A percentile compares a stretch with the other conserved stretches of the same genome.
Conservation (phyloP, 305 asterid genomes). For the Ruellia speciosa region DNA sequence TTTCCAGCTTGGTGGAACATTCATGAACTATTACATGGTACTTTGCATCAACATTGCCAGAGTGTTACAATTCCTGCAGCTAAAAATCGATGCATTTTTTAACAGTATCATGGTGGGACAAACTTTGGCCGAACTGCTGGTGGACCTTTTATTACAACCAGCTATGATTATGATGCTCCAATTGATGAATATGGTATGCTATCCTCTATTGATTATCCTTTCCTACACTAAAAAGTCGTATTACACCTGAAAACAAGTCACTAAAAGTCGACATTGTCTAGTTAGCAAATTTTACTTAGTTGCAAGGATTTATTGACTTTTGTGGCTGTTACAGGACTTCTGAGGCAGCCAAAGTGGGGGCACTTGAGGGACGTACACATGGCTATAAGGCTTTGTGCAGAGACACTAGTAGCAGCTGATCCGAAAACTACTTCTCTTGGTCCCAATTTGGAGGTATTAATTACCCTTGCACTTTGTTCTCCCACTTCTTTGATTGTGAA, state of each 20-base stretch:
- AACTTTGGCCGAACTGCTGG: slow-evolving; percentile 87
- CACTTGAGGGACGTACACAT: slow-evolving; percentile 86
- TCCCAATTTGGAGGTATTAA: slow-evolving; percentile 61
- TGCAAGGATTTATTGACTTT: neutral
- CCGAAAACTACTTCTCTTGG: slow-evolving; percentile 75
- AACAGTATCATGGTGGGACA: slow-evolving; percentile 96
- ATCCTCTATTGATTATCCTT: slow-evolving; percentile 5
- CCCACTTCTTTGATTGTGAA: neutral
- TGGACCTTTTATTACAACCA: slow-evolving; percentile 82
- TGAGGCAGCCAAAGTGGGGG: slow-evolving; percentile 90
- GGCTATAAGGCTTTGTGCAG: slow-evolving; percentile 93
- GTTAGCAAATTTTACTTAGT: neutral
- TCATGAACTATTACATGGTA: slow-evolving; percentile 98
- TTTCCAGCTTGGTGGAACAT: slow-evolving; percentile 94
- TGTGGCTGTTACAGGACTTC: slow-evolving; percentile 42
- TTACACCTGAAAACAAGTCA: too few species aligned
- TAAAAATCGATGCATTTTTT: neutral
- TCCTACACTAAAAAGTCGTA: neutral
- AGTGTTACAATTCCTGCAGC: neutral
- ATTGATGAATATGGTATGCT: slow-evolving; percentile 81
- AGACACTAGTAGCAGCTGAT: slow-evolving; percentile 71
- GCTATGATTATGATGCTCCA: slow-evolving; percentile 97
- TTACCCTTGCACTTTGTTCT: neutral
- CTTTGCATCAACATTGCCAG: neutral
- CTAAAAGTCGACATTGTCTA: neutral